Base-by-base conservation (phyloP, 2,329 filamentous ascomycete species). In the Fusarium piperis region DNA sequence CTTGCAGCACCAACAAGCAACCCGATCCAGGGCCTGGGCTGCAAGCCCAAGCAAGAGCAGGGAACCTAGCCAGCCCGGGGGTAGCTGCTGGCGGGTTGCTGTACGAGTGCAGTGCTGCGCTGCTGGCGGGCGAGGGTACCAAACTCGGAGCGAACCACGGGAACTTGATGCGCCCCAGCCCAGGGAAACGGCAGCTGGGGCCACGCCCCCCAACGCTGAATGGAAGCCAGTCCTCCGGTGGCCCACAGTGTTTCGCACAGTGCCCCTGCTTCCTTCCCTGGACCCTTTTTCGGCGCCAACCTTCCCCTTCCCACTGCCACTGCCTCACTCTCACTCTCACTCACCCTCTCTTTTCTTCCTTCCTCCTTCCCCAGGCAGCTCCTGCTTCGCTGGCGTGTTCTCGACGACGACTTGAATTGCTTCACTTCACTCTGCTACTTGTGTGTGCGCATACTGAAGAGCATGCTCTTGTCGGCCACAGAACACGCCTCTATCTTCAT, bases 351-450 rank as follows among this genome's bases (percentile, higher is more conserved):
- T 73, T 65, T 72, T 78, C 72, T 71, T 48, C 44, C 71, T 75
- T 66, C 61, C 68, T 65, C 65, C 66, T 66, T 64, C 67, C 65
- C 59, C 68, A 72, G 72, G 71, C 76, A 75, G 72, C 70, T 74
- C 65, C 75, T 73, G 74, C 72, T 76, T 73, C 73, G 67, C 68
- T 67, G 74, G 66, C 70, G 68, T 73, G 70, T 72, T 74, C 63
- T 74, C 66, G 71, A 78, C 74, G 65, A 75, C 76, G 44, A 74
- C 70, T 74, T 72, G 74, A 72, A 76, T 78, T 75, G 74, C 74
- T 75, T 79, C 74, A 76, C 68, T 73, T 71, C 67, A 65, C 56
- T 55, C 59, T 67, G 63, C 58, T 60, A 66, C 68, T 70, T 59
- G 52, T 36, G 33, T 48, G 23, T 59, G 53, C 32, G 60, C 38